Base-by-base conservation (phyloP, 2,329 filamentous ascomycete genomes). In the Aspergillus sclerotialis region DNA sequence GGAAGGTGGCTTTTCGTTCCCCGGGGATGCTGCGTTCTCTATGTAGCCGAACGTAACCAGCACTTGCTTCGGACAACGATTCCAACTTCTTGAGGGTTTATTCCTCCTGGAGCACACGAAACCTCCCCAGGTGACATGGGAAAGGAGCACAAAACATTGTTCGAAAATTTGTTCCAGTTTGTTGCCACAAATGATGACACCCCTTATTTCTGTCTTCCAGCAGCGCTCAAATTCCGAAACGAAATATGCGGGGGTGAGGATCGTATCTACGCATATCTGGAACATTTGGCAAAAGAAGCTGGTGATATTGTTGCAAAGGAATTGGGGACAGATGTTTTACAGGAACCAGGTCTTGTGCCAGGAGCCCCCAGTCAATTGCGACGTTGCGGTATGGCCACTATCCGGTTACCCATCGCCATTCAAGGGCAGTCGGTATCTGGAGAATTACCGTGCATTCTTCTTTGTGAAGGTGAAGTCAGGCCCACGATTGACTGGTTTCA, bases 1-100 rank as follows among this genome's bases (percentile, higher is more conserved):
- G 32, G n/a, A n/a, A 74, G 72, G 67, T 96, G 90, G 90, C 76
- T 95, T 6, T 80, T 78, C 52, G 75, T 78, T 1, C 90, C 89
- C 1, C 78, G 89, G 19, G 82, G 81, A 11, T 88, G 83, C 54
- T 87, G 87, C 2, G 67, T 92, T 4, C 76, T 95, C 44, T 83
- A 93, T 60, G 84, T 92, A 1, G 84, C 88, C 0, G 39, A 69
- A 12, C 73, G 82, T 14, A 88, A 93, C 58, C 90, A 95, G 56
- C 64, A 69, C 30, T 60, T 93, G 28, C 77, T 95, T 26, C 74
- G 78, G 10, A 80, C 80, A 2, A 81, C 85, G 0, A 58, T 93
- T 18, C 84, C 87, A 0, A 94, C 87, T 0, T 87, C 81, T 24
- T 84, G 89, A 56, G 84, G 86, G 0, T 94, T 85, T 58, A 53